These are phyloP conservation scores for Thalassiosira pacifica DNA, from an alignment of 352 stramenopile species.

Conservation along the genomic window DNA sequence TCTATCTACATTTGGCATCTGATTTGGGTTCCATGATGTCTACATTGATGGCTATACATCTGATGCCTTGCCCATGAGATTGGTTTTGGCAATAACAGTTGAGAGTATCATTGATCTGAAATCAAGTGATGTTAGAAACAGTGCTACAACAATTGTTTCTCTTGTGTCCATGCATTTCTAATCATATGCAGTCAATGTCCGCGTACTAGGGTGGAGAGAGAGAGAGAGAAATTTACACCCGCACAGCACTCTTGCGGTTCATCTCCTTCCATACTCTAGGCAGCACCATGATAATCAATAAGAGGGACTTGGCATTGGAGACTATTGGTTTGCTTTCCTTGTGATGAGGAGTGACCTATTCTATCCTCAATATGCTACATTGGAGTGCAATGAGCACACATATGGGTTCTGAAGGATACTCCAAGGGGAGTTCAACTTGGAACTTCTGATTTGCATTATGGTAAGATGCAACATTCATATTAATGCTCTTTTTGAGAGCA, in stretches of 20 bases:
- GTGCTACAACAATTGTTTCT: not conserved
- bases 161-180: not conserved
- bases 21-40: too few relatives aligned
- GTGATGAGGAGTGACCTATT: slow-evolving; percentile 15
- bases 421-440: slow-evolving; percentile 42
- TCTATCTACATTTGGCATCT: too few relatives aligned
- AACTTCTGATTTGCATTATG: slow-evolving; percentile 27
- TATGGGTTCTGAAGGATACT: slow-evolving; percentile 28
- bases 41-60: not conserved
- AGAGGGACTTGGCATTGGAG: slow-evolving; percentile 21
- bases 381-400: slow-evolving; percentile 42
- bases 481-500: slow-evolving; percentile 24
- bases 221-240: too few relatives aligned
- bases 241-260: not conserved
- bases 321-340: not conserved
- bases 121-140: not conserved
- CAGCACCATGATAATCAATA: not conserved
- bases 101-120: not conserved
- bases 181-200: not conserved
- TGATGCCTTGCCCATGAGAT: slow-evolving; percentile 1
- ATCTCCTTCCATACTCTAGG: not conserved
- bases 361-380: not conserved
- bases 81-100: not conserved
- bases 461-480: slow-evolving; percentile 19
- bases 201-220: not conserved